A percentile compares a stretch with the other conserved stretches of the same genome.
Evolutionary conservation across 495 filamentous ascomycete genomes (phyloP).

Genomic region (Penicillium dipodomyicola): DNA sequence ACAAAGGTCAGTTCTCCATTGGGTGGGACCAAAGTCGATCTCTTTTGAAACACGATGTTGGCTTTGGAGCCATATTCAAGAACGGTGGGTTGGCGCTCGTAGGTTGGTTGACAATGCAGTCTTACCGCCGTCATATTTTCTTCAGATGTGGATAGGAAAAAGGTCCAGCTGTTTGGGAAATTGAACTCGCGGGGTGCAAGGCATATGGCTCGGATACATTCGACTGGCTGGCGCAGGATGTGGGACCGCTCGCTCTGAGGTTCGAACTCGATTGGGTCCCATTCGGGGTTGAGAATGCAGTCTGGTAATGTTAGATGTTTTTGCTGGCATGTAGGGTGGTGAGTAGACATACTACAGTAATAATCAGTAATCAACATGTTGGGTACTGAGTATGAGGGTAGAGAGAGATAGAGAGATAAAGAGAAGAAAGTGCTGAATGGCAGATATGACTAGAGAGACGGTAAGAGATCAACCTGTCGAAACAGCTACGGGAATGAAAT

Average conservation of each 20-base stretch:
- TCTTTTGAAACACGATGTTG: not conserved
- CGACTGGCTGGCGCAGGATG: not conserved
- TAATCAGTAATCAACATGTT: not conserved
- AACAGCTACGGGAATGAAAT: not conserved
- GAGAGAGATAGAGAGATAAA: not conserved
- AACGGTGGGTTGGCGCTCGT: not conserved
- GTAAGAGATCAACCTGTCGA: no score
- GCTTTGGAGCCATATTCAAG: not conserved
- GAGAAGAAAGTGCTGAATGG: not conserved
- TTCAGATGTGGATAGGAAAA: not conserved
- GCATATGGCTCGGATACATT: constrained; percentile 1
- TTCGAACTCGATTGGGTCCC: not conserved
- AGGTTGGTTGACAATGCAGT: not conserved
- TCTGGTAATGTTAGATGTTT: not conserved
- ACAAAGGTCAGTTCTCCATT: not conserved
- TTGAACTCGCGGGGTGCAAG: not conserved
- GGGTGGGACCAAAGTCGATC: not conserved
- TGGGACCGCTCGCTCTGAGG: not conserved
- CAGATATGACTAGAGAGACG: not conserved
- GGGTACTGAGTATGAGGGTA: no score
- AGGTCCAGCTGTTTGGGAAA: constrained; percentile 2
- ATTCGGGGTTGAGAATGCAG: not conserved
- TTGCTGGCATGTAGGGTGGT: not conserved
- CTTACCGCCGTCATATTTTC: not conserved
- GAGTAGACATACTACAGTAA: not conserved